A percentile compares a stretch with the other conserved stretches of the same genome.
Conservation (phyloP, 257 asterid genomes). For the Solanum chiquidenum region DNA sequence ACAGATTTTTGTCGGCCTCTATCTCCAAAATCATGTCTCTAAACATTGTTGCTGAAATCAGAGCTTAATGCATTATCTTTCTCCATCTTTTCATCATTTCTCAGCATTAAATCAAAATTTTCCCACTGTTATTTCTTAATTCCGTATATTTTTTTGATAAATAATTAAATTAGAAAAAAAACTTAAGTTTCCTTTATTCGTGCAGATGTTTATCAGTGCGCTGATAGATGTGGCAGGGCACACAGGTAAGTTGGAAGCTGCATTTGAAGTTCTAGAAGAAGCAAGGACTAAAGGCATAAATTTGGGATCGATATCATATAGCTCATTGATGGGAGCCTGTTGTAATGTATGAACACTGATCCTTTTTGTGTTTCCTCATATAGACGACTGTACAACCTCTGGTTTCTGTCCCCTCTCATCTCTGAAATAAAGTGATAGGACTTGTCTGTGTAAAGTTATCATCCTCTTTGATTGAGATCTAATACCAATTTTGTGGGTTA, state of each 20-base stretch:
- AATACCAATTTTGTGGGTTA: neutral
- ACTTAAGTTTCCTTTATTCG: neutral
- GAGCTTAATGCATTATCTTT: neutral
- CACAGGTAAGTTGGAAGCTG: slow-evolving; percentile 86
- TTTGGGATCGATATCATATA: slow-evolving; percentile 71
- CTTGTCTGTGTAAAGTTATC: neutral
- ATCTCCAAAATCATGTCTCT: neutral
- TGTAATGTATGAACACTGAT: slow-evolving; percentile 50
- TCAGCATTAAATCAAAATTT: neutral
- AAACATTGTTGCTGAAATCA: neutral
- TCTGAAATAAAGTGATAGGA: neutral
- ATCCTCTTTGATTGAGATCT: neutral
- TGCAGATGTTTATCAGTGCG: slow-evolving; percentile 90
- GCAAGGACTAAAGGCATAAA: slow-evolving; percentile 68
- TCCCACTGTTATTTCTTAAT: neutral
- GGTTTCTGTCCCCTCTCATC: neutral
- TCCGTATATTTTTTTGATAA: neutral
- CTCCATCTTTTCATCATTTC: neutral
- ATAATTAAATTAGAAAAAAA: neutral
- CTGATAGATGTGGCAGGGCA: slow-evolving; percentile 97
- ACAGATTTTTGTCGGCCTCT: neutral
- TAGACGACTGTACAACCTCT: neutral
- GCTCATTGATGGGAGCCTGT: slow-evolving; percentile 99
- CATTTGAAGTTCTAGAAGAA: slow-evolving; percentile 75
- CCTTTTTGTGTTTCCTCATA: neutral